A percentile compares a stretch with the other conserved stretches of the same genome.
These are phyloP conservation scores for Sindora glabra DNA, from an alignment of 306 rosid species.

Conservation along the genomic window DNA sequence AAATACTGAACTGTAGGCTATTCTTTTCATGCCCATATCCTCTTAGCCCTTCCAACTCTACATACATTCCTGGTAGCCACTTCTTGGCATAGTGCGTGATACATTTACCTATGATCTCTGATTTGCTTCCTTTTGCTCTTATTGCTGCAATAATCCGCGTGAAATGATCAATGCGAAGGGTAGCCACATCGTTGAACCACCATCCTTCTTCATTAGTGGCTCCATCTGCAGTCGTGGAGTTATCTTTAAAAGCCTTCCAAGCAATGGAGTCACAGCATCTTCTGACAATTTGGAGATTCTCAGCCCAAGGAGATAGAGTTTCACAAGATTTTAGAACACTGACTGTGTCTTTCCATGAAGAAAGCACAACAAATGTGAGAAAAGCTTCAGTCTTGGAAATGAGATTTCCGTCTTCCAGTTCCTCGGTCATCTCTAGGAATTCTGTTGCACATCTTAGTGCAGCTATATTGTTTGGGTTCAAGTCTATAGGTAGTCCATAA, in stretches of 20 bases:
- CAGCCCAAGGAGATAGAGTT: slow-evolving; percentile 89
- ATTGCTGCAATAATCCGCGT: slow-evolving; percentile 58
- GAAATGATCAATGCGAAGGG: slow-evolving; percentile 61
- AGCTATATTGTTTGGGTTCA: slow-evolving; percentile 62
- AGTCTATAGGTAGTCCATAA: slow-evolving; percentile 75
- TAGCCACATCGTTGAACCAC: slow-evolving; percentile 55
- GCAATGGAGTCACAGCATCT: slow-evolving; percentile 90
- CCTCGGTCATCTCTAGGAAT: slow-evolving; percentile 89
- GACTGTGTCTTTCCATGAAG: slow-evolving; percentile 85
- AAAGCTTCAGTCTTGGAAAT: slow-evolving; percentile 78
- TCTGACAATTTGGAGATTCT: slow-evolving; percentile 84
- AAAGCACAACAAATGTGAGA: slow-evolving; percentile 83
- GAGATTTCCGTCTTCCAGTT: slow-evolving; percentile 76
- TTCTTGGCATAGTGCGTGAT: slow-evolving; percentile 63
- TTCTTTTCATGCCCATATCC: slow-evolving; percentile 59
- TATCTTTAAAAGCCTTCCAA: slow-evolving; percentile 70
- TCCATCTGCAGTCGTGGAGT: slow-evolving; percentile 21
- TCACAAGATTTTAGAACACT: slow-evolving; percentile 72
- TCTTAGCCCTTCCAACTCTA: slow-evolving; percentile 61
- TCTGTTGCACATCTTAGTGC: slow-evolving; percentile 86
- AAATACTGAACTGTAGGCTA: slow-evolving; percentile 53
- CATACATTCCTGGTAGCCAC: slow-evolving; percentile 65
- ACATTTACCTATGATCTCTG: slow-evolving; percentile 67
- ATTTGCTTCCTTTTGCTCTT: slow-evolving; percentile 54
- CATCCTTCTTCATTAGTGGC: slow-evolving; percentile 38